Conservation (phyloP, 164 flowering plant genomes). For the Stephania japonica region DNA sequence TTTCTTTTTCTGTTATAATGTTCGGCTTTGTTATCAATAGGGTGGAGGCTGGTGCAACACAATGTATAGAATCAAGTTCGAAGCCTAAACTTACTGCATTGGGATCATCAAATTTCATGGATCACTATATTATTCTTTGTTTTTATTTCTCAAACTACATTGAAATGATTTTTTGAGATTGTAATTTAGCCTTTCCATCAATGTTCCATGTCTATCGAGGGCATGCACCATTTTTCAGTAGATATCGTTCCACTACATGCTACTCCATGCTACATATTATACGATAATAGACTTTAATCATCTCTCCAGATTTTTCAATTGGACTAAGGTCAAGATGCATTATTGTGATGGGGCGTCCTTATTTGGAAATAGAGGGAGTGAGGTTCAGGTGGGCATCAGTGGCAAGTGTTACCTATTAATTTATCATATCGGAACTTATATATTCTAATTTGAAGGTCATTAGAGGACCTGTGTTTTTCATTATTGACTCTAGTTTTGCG, state of each 20-base stretch:
- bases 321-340: conserved; percentile 87
- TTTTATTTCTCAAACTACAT: too few species aligned
- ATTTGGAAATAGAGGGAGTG: conserved; percentile 59
- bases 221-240: neutral
- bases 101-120: conserved; percentile 84
- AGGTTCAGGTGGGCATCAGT: conserved; percentile 39
- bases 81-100: conserved; percentile 45
- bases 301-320: conserved; percentile 64
- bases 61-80: conserved; percentile 48
- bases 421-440: neutral
- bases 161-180: too few species aligned
- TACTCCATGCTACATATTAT: neutral
- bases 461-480: too few species aligned
- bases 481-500: neutral
- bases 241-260: neutral
- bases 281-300: neutral
- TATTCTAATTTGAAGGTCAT: neutral
- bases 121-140: conserved; percentile 8
- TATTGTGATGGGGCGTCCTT: conserved; percentile 97
- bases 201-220: neutral
- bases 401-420: neutral
- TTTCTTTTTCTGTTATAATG: neutral
- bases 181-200: neutral
- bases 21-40: conserved; percentile 25
- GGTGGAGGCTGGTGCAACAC: conserved; percentile 97